Evolutionary conservation across 1,139 yeast species (phyloP).

Genomic region (Blastobotrys persicus): DNA sequence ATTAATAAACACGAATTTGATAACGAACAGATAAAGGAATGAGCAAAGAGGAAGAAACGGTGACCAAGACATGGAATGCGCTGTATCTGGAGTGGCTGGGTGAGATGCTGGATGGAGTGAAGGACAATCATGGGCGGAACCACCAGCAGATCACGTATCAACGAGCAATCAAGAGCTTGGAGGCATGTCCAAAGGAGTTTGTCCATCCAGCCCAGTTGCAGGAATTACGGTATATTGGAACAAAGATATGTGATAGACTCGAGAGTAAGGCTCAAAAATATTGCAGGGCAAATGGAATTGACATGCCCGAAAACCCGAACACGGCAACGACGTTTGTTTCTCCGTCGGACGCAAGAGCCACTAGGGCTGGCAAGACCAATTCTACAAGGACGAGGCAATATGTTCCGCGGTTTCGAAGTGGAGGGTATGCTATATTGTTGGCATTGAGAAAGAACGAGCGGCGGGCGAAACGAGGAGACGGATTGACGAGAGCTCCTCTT

Average conservation of each 20-base stretch:
- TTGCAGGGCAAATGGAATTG: constrained; percentile 46
- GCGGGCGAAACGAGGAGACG: constrained; percentile 42
- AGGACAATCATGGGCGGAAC: constrained; percentile 31
- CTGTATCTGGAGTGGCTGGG: constrained; percentile 54
- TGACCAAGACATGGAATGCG: constrained; percentile 32
- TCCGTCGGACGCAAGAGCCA: constrained; percentile 10
- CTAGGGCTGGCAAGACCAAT: constrained; percentile 4
- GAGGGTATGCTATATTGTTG: constrained; percentile 81
- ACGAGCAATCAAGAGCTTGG: constrained; percentile 49
- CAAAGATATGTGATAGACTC: constrained; percentile 53
- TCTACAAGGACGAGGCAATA: constrained; percentile 44
- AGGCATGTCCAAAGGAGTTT: constrained; percentile 44
- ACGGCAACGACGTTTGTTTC: constrained; percentile 12
- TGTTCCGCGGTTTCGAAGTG: constrained; percentile 75
- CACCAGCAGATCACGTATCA: constrained; percentile 43
- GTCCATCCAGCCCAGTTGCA: constrained; percentile 51
- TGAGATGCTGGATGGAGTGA: constrained; percentile 46
- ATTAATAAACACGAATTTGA: no score
- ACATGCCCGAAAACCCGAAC: constrained; percentile 39
- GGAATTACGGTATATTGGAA: constrained; percentile 58
- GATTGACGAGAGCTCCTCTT: constrained; percentile 59
- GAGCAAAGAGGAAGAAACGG: neutral
- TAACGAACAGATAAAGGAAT: no score
- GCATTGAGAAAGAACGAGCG: constrained; percentile 57
- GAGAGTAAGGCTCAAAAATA: constrained; percentile 43